These are phyloP conservation scores for Stagonosporopsis rhizophila DNA, from an alignment of 2,329 filamentous ascomycete genomes.

Conservation along the genomic window DNA sequence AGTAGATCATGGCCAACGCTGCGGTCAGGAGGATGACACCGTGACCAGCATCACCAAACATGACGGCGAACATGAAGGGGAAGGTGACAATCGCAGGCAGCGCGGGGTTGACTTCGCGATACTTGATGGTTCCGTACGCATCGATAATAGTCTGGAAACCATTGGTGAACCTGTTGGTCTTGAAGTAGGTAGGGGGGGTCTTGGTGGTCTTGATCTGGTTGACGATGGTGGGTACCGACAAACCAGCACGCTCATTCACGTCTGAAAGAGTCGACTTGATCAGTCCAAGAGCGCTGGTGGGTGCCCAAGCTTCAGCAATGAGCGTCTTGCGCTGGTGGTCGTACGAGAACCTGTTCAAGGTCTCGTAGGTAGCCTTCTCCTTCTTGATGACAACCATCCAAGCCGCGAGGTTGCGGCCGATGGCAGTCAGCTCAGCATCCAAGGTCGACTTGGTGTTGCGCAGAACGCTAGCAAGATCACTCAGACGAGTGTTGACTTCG, in stretches of 20 bases:
- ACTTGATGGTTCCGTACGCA: constrained; percentile 96
- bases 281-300: constrained; percentile 84
- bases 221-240: constrained; percentile 98
- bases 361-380: constrained; percentile 97
- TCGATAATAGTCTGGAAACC: constrained; percentile 99
- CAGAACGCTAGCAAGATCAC: constrained; percentile 90
- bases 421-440: constrained; percentile 90
- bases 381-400: constrained; percentile 99
- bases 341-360: constrained; percentile 95
- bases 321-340: constrained; percentile 94
- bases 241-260: constrained; percentile 92
- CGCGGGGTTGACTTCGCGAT: constrained; percentile 95
- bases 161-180: constrained; percentile 98
- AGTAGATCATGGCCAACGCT: constrained; percentile 93
- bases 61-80: constrained; percentile 99
- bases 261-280: constrained; percentile 95
- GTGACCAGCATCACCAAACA: constrained; percentile 98
- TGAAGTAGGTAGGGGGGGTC: constrained; percentile 95
- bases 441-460: constrained; percentile 94
- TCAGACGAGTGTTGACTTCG: constrained; percentile 92
- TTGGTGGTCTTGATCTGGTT: constrained; percentile 98
- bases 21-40: constrained; percentile 86
- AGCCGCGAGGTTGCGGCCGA: constrained; percentile 87
- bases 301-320: constrained; percentile 97
- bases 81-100: constrained; percentile 96